phyloP scores from a whole-genome alignment of 306 rosid genomes.

The Crotalaria pallida region DNA sequence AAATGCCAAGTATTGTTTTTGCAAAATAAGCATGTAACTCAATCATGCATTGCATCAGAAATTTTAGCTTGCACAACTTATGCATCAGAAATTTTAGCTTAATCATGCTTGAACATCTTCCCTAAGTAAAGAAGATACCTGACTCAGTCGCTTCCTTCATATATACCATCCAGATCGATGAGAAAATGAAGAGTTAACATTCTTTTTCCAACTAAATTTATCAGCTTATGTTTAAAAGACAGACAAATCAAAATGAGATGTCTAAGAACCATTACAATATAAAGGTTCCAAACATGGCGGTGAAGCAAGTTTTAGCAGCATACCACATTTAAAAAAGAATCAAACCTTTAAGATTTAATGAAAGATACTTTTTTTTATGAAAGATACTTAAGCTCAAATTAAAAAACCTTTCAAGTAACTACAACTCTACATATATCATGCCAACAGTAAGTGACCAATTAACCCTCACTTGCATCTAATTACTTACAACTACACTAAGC shows the following conservation, averaged over 20 bases:
- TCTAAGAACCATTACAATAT: background rate
- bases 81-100: no score
- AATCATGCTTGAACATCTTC: no score
- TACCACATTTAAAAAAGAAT: no score
- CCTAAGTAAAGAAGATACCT: background rate
- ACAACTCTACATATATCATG: no score
- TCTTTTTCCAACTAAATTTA: background rate
- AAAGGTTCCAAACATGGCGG: no score
- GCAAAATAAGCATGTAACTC: background rate
- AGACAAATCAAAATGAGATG: background rate
- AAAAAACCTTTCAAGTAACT: no score
- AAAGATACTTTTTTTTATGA: no score
- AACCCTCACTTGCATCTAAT: no score
- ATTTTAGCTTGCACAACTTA: background rate
- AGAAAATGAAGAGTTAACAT: background rate
- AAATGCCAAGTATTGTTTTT: background rate
- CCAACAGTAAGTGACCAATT: no score
- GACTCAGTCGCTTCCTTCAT: background rate
- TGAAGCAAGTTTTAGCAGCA: no score
- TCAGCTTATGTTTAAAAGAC: background rate
- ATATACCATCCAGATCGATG: background rate
- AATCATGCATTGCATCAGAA: background rate
- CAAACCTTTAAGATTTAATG: no score
- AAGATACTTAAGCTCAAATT: no score
- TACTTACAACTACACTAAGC: background rate